Base-by-base conservation (phyloP, 176 grass and related monocot species). In the Poa annua region DNA sequence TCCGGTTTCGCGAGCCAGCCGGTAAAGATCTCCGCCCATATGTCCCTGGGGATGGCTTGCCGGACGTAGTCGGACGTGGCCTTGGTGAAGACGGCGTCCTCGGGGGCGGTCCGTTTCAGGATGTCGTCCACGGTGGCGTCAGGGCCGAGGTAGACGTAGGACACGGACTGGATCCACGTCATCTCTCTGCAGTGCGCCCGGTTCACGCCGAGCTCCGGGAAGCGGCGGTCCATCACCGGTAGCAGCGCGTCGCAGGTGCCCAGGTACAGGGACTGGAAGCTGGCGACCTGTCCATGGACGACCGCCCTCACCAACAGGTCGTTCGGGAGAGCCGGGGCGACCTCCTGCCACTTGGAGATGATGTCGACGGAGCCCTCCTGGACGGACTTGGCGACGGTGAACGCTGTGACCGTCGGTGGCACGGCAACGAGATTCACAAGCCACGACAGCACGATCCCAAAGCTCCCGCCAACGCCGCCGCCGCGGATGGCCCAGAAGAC, bases 371-470 rank as follows among this genome's bases (percentile, higher is more conserved):
- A 32, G 29, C 62, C 62, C 15, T 65, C 62, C 14, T 65, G 6
- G 29, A 19, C 14, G 2, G 62, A 65, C 62, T 34, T 34, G 14
- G 14, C 6, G 62, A 65, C 29, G 5, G 2, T 16, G 29, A 65
- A 65, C 15, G 16, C 3, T 0, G 62, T 65, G 6, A 65, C 17
- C 34, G 16, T 67, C 1, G 64, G 34, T 1, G 64, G 64, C 33
- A 92, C 91, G 5, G 67, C 15, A 19, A 89, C 87, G 4, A 92
- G 82, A 66, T 12, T 73, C 32, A 92, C 61, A 72, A 68, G 69
- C 81, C 82, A 92, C 33, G 91, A 86, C 35, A 92, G 8, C 26
- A 92, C 84, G 78, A 90, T 26, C 33, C 88, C 91, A 35, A 92
- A 92, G 83, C 81, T 92, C 68, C 70, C 88, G 3, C 79, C 91